Conservation (phyloP, 192 early-diverging fungal species). For the Backusella tuberculispora region DNA sequence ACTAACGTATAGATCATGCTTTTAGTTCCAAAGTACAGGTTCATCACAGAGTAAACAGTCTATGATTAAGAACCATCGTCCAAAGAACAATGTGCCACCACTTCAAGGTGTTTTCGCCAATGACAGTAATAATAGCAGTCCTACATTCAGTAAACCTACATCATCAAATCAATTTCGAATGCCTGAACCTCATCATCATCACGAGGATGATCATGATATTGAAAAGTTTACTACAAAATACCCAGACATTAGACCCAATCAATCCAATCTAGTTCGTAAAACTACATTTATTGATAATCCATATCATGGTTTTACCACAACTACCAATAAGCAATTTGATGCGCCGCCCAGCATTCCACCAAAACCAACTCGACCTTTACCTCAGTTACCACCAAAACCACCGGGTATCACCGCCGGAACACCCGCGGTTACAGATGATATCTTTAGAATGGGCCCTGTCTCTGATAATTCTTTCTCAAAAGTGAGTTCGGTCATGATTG, state of each 20-base stretch:
- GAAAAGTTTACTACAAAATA: slow-evolving; percentile 15
- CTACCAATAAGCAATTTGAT: slow-evolving; percentile 35
- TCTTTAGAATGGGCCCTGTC: neutral
- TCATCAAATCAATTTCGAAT: neutral
- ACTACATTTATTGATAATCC: slow-evolving; percentile 66
- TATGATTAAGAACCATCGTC: neutral
- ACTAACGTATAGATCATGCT: too few species aligned
- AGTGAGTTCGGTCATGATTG: slow-evolving; percentile 54
- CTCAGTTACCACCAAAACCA: slow-evolving; percentile 18
- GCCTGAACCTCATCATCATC: slow-evolving; percentile 17
- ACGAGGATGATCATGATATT: neutral
- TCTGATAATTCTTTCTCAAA: slow-evolving; percentile 40
- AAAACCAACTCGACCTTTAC: slow-evolving; percentile 48
- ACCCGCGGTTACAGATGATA: neutral
- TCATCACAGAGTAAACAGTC: neutral
- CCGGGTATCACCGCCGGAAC: neutral
- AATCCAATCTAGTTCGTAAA: slow-evolving; percentile 37
- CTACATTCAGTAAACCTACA: neutral
- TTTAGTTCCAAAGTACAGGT: neutral
- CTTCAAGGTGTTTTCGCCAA: slow-evolving; percentile 28
- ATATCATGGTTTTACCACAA: slow-evolving; percentile 51
- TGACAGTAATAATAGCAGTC: neutral
- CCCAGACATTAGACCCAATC: slow-evolving; percentile 23
- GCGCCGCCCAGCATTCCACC: slow-evolving; percentile 32
- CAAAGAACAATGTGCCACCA: neutral